Conservation (phyloP, 352 stramenopile genomes). For the Phytophthora meadii region DNA sequence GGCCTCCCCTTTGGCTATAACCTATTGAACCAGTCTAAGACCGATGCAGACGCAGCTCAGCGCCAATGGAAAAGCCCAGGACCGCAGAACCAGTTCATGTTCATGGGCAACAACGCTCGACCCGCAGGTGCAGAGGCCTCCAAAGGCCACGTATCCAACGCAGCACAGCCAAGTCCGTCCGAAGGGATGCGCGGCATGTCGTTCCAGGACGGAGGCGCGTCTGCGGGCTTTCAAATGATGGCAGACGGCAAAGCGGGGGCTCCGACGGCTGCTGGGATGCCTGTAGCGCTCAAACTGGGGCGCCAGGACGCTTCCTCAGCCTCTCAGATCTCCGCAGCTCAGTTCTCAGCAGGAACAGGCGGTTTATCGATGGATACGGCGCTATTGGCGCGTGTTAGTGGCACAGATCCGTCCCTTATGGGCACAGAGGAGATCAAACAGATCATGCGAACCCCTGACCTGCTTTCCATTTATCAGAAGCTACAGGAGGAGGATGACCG, state of each 20-base stretch:
- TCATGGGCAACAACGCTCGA: constrained; percentile 33
- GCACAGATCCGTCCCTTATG: constrained; percentile 78
- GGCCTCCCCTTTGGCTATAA: constrained; percentile 45
- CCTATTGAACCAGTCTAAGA: constrained; percentile 38
- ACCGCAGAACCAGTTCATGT: constrained; percentile 57
- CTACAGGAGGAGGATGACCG: constrained; percentile 87
- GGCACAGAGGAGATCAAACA: constrained; percentile 88
- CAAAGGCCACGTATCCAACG: constrained; percentile 4
- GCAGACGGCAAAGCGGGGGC: constrained; percentile 32
- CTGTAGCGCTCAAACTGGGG: constrained; percentile 38
- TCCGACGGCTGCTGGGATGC: constrained; percentile 14
- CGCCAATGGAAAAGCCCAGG: constrained; percentile 68
- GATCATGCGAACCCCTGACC: constrained; percentile 85
- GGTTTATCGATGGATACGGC: constrained; percentile 82
- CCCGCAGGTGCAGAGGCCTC: not conserved
- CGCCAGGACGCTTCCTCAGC: constrained; percentile 43
- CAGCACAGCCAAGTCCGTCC: constrained; percentile 50
- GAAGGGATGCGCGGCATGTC: constrained; percentile 68
- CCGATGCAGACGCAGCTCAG: constrained; percentile 33
- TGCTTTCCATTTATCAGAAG: constrained; percentile 91
- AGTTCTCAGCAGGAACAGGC: constrained; percentile 84
- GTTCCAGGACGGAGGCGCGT: constrained; percentile 50
- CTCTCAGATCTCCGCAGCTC: constrained; percentile 70
- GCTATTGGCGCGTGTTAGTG: constrained; percentile 80
- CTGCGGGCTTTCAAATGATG: constrained; percentile 30